Evolutionary conservation across 2,329 filamentous ascomycete species (phyloP).

Genomic region (Ophiostoma angusticollis): DNA sequence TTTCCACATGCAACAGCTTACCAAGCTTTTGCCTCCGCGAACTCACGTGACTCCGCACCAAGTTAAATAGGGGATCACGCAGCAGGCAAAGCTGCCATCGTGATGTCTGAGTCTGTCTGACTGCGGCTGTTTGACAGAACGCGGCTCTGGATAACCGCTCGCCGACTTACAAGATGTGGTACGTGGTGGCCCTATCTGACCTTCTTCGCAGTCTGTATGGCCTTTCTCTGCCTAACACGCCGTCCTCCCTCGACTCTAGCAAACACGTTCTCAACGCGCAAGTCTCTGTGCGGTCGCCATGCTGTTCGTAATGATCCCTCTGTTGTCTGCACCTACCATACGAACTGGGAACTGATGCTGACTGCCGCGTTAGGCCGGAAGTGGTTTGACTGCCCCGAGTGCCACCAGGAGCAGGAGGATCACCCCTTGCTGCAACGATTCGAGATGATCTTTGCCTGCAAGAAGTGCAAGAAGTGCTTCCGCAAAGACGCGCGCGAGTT

Average conservation of each 20-base stretch:
- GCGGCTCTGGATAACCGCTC: no score
- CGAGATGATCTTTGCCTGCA: conserved; percentile 94
- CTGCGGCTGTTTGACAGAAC: not conserved
- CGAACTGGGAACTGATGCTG: no score
- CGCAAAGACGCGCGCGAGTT: conserved; percentile 86
- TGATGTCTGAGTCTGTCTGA: no score
- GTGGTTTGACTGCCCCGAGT: conserved; percentile 98
- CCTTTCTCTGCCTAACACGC: no score
- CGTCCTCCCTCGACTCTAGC: conserved; percentile 32
- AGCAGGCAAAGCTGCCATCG: no score
- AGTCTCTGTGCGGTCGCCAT: conserved; percentile 87
- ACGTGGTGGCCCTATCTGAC: no score
- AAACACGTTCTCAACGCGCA: conserved; percentile 98
- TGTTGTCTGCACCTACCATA: no score
- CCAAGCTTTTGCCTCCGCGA: no score
- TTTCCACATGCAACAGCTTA: no score
- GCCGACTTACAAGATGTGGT: conserved; percentile 18
- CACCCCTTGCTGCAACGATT: conserved; percentile 64
- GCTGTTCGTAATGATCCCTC: conserved; percentile 71
- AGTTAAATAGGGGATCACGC: no score
- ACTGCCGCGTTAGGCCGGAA: conserved; percentile 56
- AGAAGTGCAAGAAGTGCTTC: conserved; percentile 98
- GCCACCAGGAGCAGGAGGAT: conserved; percentile 68
- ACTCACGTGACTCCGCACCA: conserved; percentile 9
- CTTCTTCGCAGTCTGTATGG: not conserved